A percentile compares a stretch with the other conserved stretches of the same genome.
These are phyloP conservation scores for Agarophyton chilense DNA, from an alignment of 23 red algal species.

Conservation along the genomic window DNA sequence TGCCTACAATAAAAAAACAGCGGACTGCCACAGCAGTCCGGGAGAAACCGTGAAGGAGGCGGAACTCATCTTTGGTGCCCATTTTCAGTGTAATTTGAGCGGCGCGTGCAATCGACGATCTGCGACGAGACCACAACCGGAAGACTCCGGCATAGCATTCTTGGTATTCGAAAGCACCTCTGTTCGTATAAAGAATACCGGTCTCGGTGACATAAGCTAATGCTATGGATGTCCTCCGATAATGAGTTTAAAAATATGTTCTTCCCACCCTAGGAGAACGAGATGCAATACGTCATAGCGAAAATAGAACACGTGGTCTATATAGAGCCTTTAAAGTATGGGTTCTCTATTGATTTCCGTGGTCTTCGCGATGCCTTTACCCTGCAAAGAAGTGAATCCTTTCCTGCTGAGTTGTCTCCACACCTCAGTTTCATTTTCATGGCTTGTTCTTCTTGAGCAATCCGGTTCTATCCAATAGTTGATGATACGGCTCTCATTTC, in stretches of 20 bases:
- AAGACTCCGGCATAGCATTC: not conserved
- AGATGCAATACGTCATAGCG: constrained; percentile 4
- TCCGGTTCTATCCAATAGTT: not conserved
- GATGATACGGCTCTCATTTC: too few species aligned
- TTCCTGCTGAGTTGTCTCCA: too few species aligned
- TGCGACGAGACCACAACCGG: too few species aligned
- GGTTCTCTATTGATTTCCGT: not conserved
- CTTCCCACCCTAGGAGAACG: not conserved
- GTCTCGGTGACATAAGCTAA: not conserved
- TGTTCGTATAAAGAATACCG: not conserved
- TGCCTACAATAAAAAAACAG: too few species aligned
- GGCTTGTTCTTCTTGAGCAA: too few species aligned
- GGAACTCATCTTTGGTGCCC: too few species aligned
- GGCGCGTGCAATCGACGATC: too few species aligned
- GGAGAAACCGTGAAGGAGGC: too few species aligned
- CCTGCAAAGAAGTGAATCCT: too few species aligned
- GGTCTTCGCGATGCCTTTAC: not conserved
- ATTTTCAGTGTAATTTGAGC: too few species aligned
- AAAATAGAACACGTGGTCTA: not conserved
- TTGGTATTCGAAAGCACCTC: not conserved
- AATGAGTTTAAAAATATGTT: not conserved
- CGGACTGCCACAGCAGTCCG: too few species aligned
- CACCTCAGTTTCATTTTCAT: too few species aligned
- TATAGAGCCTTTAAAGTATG: not conserved
- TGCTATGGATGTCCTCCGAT: not conserved